Evolutionary conservation across 2,329 filamentous ascomycete species (phyloP), one percentile per base, ranked within the genome.

Genomic region (Seiridium cupressi): DNA sequence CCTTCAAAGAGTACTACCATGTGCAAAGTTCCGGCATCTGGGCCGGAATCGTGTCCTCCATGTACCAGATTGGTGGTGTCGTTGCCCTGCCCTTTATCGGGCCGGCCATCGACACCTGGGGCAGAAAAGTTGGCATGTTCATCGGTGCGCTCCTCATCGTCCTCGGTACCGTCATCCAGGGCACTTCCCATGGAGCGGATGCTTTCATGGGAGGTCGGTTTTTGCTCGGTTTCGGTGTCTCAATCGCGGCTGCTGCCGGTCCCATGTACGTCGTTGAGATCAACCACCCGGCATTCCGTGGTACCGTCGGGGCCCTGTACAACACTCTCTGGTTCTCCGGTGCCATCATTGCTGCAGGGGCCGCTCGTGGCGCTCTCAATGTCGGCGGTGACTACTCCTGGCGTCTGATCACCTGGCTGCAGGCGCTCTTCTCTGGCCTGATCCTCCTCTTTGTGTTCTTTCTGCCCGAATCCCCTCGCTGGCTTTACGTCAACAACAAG

Each of bases 181-280:
- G 72, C n/a, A 74, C 77, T 1, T 73, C 76, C 60, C 67, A 68
- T 57, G 67, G 53, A 59, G 69, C 66, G 61, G 71, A 71, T 8
- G 77, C 80, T 60, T 83, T 82, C 65, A 79, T 82, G 70, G 80
- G 79, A 48, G 84, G 84, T n/a, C 80, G 84, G 35, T 87, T 88
- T 72, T 71, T 88, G 26, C 79, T 88, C 3, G 86, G 86, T 57
- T 87, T 88, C 62, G 80, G 80, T 57, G 79, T 81, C 34, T 76
- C 77, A 47, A 77, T 82, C 62, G 76, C 77, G 18, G 75, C 77
- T 1, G 74, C 77, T 1, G 78, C 79, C 5, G 79, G 78, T 1
- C 80, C 79, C 5, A 76, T 77, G 59, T 81, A 81, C 64, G 77
- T 80, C 18, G 74, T 80, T 31, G 80, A 82, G 66, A 74, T 80